phyloP scores from a whole-genome alignment of 139 green algal species.

The Choricystis sp. region DNA sequence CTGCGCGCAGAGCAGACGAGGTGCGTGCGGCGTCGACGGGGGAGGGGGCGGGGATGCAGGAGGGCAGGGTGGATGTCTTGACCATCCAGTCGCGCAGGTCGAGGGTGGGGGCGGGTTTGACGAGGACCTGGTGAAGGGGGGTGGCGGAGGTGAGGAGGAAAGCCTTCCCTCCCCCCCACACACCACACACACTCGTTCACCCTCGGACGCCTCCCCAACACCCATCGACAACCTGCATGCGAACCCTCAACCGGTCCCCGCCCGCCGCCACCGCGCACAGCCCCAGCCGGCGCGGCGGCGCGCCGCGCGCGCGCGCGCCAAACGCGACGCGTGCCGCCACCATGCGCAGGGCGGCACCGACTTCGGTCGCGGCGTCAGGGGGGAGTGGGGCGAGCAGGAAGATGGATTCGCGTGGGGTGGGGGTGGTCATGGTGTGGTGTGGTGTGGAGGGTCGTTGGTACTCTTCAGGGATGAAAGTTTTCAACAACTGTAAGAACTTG shows the following conservation, averaged over 20 bases:
- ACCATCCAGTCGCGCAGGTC: neutral
- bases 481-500: too few relatives aligned
- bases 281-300: too few relatives aligned
- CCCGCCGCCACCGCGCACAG: too few relatives aligned
- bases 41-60: neutral
- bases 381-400: neutral
- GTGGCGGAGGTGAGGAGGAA: neutral
- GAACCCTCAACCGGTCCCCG: neutral
- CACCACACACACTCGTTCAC: neutral
- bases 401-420: too few relatives aligned
- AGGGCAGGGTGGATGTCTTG: neutral
- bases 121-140: neutral
- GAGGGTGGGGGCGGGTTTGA: neutral
- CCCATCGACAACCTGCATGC: neutral
- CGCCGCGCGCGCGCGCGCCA: neutral
- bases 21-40: neutral
- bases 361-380: too few relatives aligned
- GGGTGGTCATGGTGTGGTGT: too few relatives aligned
- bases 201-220: neutral
- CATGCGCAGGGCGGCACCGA: neutral
- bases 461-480: too few relatives aligned
- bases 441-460: too few relatives aligned
- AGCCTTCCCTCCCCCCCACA: neutral
- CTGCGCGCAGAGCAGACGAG: neutral
- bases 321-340: neutral